These are phyloP conservation scores for Agaricus subrufescens DNA, from an alignment of 768 basidiomycete species.

Conservation along the genomic window DNA sequence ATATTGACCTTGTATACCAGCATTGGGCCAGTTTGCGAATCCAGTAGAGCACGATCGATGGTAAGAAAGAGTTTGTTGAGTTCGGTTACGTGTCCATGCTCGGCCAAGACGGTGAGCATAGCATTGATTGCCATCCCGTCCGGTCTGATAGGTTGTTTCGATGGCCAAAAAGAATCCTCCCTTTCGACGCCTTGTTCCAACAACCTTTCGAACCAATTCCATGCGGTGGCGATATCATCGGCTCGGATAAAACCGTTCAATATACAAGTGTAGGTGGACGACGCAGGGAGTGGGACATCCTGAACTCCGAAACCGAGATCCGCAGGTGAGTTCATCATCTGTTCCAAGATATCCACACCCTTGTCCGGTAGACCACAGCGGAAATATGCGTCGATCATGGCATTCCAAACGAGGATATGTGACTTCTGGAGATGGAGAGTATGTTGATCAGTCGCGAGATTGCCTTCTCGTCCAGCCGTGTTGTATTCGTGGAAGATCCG, in stretches of 20 bases:
- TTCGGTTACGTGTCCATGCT: conserved; percentile 27
- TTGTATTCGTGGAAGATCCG: conserved; percentile 62
- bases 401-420: conserved; percentile 59
- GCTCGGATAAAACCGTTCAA: conserved; percentile 60
- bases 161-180: conserved; percentile 36
- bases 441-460: conserved; percentile 18
- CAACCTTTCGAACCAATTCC: conserved; percentile 69
- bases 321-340: conserved; percentile 56
- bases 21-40: conserved; percentile 33
- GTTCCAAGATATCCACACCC: conserved; percentile 61
- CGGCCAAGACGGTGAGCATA: conserved; percentile 48
- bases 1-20: conserved; percentile 38
- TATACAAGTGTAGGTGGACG: conserved; percentile 59
- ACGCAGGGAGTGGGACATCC: conserved; percentile 52
- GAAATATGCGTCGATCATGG: conserved; percentile 76
- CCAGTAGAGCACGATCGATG: conserved; percentile 24
- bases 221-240: conserved; percentile 59
- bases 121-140: conserved; percentile 47
- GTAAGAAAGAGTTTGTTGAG: conserved; percentile 39
- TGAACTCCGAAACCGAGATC: conserved; percentile 27
- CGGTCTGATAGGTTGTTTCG: conserved; percentile 35
- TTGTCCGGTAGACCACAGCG: conserved; percentile 53
- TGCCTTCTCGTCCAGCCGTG: conserved; percentile 32
- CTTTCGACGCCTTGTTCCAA: conserved; percentile 34
- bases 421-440: not conserved